A percentile compares a stretch with the other conserved stretches of the same genome.
phyloP scores from a whole-genome alignment of 2,329 filamentous ascomycete species.

The Xylariaceae sp. region DNA sequence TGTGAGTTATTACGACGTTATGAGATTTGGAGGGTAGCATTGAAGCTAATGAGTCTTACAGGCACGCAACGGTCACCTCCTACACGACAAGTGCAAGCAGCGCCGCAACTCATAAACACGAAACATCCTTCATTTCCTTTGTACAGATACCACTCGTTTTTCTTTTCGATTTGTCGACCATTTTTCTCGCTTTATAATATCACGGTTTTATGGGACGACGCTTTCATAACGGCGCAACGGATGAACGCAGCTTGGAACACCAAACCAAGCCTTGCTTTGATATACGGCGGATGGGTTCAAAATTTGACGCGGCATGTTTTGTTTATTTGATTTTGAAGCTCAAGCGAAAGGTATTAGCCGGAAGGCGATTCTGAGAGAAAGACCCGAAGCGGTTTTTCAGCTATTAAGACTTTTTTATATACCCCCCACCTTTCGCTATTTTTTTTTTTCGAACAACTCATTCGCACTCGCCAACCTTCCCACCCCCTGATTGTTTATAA shows the following conservation, averaged over 20 bases:
- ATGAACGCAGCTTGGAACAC: conserved; percentile 9
- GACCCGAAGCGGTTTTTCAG: not conserved
- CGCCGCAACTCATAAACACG: conserved; percentile 42
- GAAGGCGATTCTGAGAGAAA: not conserved
- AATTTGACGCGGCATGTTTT: conserved; percentile 11
- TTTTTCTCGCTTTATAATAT: not conserved
- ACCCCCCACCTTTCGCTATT: not conserved
- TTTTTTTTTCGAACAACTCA: too few relatives aligned
- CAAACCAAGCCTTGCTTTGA: not conserved
- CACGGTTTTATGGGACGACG: conserved; percentile 5
- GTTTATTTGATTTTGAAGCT: not conserved
- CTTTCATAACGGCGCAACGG: conserved; percentile 17
- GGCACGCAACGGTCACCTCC: conserved; percentile 78
- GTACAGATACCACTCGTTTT: conserved; percentile 6
- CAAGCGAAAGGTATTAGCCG: not conserved
- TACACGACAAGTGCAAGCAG: conserved; percentile 90
- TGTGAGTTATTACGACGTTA: conserved; percentile 15
- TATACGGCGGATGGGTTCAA: conserved; percentile 7
- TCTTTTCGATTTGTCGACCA: conserved; percentile 3
- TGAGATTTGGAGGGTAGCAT: not conserved
- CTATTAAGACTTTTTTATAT: not conserved
- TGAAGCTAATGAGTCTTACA: conserved; percentile 35
- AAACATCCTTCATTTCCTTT: conserved; percentile 1
- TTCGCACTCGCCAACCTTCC: too few relatives aligned
- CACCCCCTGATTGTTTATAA: not conserved